Evolutionary conservation across 192 early-diverging fungal genomes (phyloP).

Genomic region (Coemansia sp.): DNA sequence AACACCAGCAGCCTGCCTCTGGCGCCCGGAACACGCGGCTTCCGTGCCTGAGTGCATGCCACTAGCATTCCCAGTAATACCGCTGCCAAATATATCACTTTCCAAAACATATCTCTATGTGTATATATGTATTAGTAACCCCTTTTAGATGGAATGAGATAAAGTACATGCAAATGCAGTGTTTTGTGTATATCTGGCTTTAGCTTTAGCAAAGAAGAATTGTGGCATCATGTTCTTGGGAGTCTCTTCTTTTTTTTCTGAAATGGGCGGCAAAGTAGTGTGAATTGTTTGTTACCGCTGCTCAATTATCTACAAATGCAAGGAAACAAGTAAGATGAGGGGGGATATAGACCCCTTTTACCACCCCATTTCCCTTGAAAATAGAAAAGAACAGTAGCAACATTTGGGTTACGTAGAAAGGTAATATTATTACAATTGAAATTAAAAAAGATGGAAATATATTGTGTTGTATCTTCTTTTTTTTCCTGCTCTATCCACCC

Average conservation of each 20-base stretch:
- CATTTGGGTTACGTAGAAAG: too few species aligned
- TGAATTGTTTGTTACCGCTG: conserved; percentile 4
- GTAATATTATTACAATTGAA: too few species aligned
- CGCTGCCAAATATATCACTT: neutral
- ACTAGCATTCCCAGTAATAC: neutral
- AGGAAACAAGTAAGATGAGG: neutral
- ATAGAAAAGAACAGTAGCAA: too few species aligned
- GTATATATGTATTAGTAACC: neutral
- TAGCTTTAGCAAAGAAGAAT: neutral
- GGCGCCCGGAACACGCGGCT: conserved; percentile 49
- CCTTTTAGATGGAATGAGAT: neutral
- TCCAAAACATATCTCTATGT: neutral
- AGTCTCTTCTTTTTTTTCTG: too few species aligned
- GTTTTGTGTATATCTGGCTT: neutral
- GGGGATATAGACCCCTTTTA: neutral
- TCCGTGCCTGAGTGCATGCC: conserved; percentile 14
- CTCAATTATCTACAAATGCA: neutral
- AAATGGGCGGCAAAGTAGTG: too few species aligned
- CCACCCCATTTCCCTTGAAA: too few species aligned
- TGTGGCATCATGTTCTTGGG: too few species aligned
- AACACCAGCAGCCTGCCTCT: conserved; percentile 49
- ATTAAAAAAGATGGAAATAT: too few species aligned
- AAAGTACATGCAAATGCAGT: neutral
- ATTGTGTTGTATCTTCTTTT: too few species aligned
- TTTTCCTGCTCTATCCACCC: too few species aligned